These are phyloP conservation scores for Arabidopsis suecica DNA, from an alignment of 345 rosid species.

Conservation along the genomic window DNA sequence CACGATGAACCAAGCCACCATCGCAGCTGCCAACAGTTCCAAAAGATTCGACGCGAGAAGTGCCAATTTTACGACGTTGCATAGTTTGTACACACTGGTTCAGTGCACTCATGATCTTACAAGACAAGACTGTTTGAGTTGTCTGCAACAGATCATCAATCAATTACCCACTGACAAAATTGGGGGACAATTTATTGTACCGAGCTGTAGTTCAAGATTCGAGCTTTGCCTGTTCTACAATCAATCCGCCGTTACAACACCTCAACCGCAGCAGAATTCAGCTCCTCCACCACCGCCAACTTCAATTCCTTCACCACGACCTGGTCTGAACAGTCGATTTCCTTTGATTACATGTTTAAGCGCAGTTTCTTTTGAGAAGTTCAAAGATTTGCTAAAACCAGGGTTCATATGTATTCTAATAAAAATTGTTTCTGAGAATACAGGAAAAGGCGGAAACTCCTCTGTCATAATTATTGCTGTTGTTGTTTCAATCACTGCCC, in stretches of 20 bases:
- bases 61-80: neutral
- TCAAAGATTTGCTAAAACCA: neutral
- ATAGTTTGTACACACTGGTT: constrained; percentile 41
- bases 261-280: neutral
- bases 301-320: neutral
- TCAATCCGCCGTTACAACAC: neutral
- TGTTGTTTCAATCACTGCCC: constrained; percentile 35
- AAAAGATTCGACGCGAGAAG: constrained; percentile 39
- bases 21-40: neutral
- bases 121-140: neutral
- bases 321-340: neutral
- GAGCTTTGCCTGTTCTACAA: constrained; percentile 45
- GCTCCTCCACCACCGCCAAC: neutral
- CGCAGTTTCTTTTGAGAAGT: neutral
- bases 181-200: constrained; percentile 39
- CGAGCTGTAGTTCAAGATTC: constrained; percentile 49
- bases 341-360: neutral
- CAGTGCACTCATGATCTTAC: constrained; percentile 60
- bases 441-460: constrained; percentile 23
- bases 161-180: neutral
- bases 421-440: neutral
- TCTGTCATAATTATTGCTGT: constrained; percentile 37
- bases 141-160: constrained; percentile 28
- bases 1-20: constrained; percentile 2
- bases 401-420: neutral